Evolutionary conservation across 495 filamentous ascomycete species (phyloP).

Genomic region (Trichodelitschia bisporula): DNA sequence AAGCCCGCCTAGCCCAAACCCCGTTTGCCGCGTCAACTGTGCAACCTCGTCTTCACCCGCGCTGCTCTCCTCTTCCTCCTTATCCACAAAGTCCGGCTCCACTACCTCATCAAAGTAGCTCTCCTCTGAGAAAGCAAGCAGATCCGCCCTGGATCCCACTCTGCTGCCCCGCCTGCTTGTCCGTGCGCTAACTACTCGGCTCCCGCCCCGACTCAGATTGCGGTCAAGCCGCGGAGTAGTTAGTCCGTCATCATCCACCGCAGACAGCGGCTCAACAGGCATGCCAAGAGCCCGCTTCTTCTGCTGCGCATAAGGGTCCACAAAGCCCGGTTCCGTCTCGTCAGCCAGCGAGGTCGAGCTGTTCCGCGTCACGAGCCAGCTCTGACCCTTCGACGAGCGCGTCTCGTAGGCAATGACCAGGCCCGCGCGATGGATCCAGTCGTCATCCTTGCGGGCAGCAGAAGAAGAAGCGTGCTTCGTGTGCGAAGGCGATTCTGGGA

Average conservation of each 20-base stretch:
- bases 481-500: neutral
- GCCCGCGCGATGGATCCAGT: conserved; percentile 16
- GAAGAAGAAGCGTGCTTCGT: conserved; percentile 2
- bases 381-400: conserved; percentile 17
- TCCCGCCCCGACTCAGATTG: conserved; percentile 8
- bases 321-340: conserved; percentile 6
- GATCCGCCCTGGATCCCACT: conserved; percentile 6
- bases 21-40: conserved; percentile 28
- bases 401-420: conserved; percentile 13
- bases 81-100: conserved; percentile 36
- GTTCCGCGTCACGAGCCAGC: conserved; percentile 14
- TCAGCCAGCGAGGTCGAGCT: conserved; percentile 14
- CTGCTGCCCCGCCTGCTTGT: conserved; percentile 12
- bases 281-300: too few relatives aligned
- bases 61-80: conserved; percentile 9
- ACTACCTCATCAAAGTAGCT: conserved; percentile 11
- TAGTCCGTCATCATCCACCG: conserved; percentile 2
- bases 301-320: conserved; percentile 3
- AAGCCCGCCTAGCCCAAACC: conserved; percentile 47
- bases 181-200: conserved; percentile 9
- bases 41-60: conserved; percentile 27
- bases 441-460: conserved; percentile 9
- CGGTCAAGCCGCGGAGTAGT: conserved; percentile 8
- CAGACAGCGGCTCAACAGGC: too few relatives aligned
- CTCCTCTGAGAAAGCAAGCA: conserved; percentile 3